Evolutionary conservation across 345 rosid genomes (phyloP).

Genomic region (Psidium friedrichsthalianum): DNA sequence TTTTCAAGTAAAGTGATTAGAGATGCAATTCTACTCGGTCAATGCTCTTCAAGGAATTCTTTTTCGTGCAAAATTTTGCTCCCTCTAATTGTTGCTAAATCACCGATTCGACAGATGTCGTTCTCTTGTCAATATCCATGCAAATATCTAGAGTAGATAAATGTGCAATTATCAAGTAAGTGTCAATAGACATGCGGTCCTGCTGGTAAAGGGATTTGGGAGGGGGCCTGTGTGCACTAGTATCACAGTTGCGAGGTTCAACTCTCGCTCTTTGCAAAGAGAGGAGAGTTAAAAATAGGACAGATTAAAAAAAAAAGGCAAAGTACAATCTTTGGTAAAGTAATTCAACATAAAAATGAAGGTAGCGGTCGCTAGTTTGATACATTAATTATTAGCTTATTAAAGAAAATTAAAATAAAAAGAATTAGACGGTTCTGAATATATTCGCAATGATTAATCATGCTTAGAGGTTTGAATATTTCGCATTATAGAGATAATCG

Average conservation of each 20-base stretch:
- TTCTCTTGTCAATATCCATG: background rate
- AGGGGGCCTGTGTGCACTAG: too few relatives aligned
- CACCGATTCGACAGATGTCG: background rate
- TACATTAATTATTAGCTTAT: too few relatives aligned
- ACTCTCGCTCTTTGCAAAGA: background rate
- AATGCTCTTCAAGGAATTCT: background rate
- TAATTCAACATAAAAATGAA: too few relatives aligned
- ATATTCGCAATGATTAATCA: too few relatives aligned
- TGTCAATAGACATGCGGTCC: background rate
- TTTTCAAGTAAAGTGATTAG: too few relatives aligned
- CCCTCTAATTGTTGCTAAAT: background rate
- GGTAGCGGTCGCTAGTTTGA: too few relatives aligned
- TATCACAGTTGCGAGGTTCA: too few relatives aligned
- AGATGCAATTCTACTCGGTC: background rate
- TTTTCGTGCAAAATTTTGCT: background rate
- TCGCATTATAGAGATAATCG: background rate
- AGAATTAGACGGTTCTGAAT: too few relatives aligned
- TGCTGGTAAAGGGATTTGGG: too few relatives aligned
- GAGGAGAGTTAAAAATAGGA: too few relatives aligned
- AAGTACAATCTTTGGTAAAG: background rate
- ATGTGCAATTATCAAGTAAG: background rate
- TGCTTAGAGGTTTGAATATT: background rate
- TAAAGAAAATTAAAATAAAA: too few relatives aligned
- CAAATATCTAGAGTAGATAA: background rate
- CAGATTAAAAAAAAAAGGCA: too few relatives aligned